These are phyloP conservation scores for Dendrobium nobile DNA, from an alignment of 106 monocot genomes.

Conservation along the genomic window DNA sequence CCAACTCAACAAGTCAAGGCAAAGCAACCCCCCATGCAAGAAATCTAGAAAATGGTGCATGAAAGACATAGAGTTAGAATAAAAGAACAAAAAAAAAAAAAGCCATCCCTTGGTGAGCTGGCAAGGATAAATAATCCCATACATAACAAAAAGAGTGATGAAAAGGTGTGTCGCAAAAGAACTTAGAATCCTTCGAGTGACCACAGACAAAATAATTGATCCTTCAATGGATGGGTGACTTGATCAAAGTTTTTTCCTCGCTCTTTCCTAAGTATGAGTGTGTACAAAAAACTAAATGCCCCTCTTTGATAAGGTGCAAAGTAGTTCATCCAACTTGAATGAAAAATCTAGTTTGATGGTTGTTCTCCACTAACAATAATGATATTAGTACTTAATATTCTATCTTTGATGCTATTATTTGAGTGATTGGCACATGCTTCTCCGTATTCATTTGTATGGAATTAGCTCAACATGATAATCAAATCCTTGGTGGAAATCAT, in stretches of 20 bases:
- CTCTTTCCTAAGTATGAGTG: neutral
- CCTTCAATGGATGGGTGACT: too few species aligned
- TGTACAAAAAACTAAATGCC: too few species aligned
- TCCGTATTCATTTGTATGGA: too few species aligned
- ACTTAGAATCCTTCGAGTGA: neutral
- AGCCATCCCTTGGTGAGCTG: neutral
- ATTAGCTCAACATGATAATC: neutral
- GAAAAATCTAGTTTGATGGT: slow-evolving; percentile 7
- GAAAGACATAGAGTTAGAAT: too few species aligned
- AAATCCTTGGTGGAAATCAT: slow-evolving; percentile 9
- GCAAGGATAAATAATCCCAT: too few species aligned
- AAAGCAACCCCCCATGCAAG: neutral
- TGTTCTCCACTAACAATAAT: slow-evolving; percentile 19
- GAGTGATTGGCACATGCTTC: slow-evolving; percentile 8
- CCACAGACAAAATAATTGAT: neutral
- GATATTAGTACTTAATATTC: slow-evolving; percentile 18
- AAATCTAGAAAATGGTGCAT: neutral
- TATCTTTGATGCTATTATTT: slow-evolving; percentile 17
- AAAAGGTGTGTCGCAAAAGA: too few species aligned
- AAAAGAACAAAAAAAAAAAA: too few species aligned
- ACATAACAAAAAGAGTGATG: too few species aligned
- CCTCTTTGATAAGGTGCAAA: neutral
- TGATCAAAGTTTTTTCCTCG: neutral
- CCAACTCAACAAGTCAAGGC: neutral
- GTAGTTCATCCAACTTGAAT: neutral